Base-by-base conservation (phyloP, 1,139 yeast species). In the Kurtzmaniella quercitrusa region DNA sequence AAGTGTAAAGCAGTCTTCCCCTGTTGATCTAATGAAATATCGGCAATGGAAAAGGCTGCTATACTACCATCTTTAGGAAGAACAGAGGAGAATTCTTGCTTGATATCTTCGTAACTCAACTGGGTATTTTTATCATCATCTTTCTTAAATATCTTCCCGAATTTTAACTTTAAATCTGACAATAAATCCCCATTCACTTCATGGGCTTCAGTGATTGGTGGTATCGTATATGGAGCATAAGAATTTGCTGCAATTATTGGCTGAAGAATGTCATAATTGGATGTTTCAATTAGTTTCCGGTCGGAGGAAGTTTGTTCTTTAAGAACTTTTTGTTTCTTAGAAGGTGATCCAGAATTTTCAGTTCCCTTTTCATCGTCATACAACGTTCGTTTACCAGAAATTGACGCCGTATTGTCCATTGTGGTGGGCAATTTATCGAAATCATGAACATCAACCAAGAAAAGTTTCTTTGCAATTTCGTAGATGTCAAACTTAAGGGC, bases 101-200 rank as follows among this genome's bases (percentile, higher is more conserved):
- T 60, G 31, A 73, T 66, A 3, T 68, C 70, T 9, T 64, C 64
- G 17, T 62, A 61, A 0, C 73, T 57, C 17, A 72, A 66, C 21
- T 48, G 48, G 2, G 64, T 23, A 18, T 25, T 52, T 7, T 12
- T 9, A 2, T 67, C 57, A 14, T 64, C 66, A 34, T 75, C 75
- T 21, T 62, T 63, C 36, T 80, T 77, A 45, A 82, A 62, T 47
- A 82, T 51, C 39, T 62, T 65, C 18, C 65, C 52, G 72, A 45
- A 83, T 65, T 55, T 81, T 71, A 38, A 81, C 76, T 59, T 77
- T 25, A 82, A 62, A 34, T 79, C 85, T 41, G 81, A 73, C 1
- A 84, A 73, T 14, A 60, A 40, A 10, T 60, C 65, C 2, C 49
- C 41, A 37, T 63, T 55, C 2, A 25, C 10, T 61, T 57, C 42